These are phyloP conservation scores for Dendrobium officinale DNA, from an alignment of 106 monocot species.

Conservation along the genomic window DNA sequence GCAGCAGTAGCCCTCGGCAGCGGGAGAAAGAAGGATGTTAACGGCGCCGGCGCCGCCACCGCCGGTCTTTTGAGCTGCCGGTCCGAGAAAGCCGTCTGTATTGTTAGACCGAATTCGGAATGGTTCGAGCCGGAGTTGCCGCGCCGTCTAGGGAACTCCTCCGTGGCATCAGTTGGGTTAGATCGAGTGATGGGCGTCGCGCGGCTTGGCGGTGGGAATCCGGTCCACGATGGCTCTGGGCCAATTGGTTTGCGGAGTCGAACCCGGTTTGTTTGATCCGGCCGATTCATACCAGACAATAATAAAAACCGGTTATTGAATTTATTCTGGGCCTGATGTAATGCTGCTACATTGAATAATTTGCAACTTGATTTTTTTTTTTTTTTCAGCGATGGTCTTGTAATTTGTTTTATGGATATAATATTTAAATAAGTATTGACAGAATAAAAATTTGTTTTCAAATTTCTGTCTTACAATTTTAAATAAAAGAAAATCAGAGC, in stretches of 20 bases:
- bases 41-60: neutral
- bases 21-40: neutral
- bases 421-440: too few relatives aligned
- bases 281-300: neutral
- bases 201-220: neutral
- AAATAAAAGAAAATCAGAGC: too few relatives aligned
- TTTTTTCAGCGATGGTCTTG: too few relatives aligned
- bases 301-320: too few relatives aligned
- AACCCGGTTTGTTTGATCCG: neutral
- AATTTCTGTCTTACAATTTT: too few relatives aligned
- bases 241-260: neutral
- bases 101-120: conserved; percentile 40
- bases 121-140: conserved; percentile 11
- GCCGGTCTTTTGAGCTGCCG: conserved; percentile 42
- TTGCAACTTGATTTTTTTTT: neutral
- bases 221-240: neutral
- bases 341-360: neutral
- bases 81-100: conserved; percentile 48
- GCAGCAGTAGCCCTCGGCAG: conserved; percentile 3
- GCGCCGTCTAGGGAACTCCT: neutral
- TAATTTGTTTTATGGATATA: too few relatives aligned
- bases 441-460: too few relatives aligned
- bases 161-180: neutral
- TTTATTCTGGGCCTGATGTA: too few relatives aligned
- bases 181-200: neutral